phyloP scores from a whole-genome alignment of 176 grass and related monocot species.

The Oryza meyeriana region DNA sequence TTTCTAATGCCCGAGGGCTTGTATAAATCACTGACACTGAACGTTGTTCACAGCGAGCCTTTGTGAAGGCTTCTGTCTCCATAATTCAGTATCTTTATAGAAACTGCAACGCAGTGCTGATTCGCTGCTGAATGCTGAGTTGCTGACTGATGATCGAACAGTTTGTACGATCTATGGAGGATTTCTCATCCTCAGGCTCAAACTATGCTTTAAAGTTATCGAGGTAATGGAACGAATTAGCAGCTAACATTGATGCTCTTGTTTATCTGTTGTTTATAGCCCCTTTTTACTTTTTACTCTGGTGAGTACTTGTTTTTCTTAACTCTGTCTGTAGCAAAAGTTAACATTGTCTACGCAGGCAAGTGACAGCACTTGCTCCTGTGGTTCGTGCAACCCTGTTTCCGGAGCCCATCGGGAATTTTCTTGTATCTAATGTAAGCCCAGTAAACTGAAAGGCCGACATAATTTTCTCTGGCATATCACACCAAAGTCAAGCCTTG shows the following conservation, averaged over 20 bases:
- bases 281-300: too few species aligned
- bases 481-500: too few species aligned
- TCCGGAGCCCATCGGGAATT: too few species aligned
- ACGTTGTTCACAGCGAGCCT: neutral
- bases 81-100: neutral
- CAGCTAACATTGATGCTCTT: neutral
- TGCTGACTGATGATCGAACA: neutral
- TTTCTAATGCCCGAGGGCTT: neutral
- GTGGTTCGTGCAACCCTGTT: too few species aligned
- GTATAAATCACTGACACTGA: conserved; percentile 5
- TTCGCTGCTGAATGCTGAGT: neutral
- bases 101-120: neutral
- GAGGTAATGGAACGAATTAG: neutral
- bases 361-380: too few species aligned
- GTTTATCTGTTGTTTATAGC: neutral
- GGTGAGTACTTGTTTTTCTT: too few species aligned
- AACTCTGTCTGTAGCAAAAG: too few species aligned
- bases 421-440: too few species aligned
- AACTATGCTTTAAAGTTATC: neutral
- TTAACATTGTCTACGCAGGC: too few species aligned
- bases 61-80: neutral
- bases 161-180: neutral
- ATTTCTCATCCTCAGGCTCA: neutral
- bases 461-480: too few species aligned
- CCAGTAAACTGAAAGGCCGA: too few species aligned